Conservation (phyloP, 768 basidiomycete species). For the Mycena latifolia region DNA sequence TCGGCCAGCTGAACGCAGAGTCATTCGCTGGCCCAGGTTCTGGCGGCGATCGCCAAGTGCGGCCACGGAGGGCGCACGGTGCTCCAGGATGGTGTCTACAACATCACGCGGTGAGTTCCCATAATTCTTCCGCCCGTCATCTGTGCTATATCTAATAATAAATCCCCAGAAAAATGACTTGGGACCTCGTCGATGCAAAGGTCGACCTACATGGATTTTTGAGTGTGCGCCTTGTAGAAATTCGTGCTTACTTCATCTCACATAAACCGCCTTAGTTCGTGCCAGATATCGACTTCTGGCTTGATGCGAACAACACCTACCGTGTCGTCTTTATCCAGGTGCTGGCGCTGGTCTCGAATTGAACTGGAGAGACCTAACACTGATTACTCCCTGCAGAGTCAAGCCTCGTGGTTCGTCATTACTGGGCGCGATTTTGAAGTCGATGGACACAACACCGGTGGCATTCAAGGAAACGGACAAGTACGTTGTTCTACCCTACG, state of each 20-base stretch:
- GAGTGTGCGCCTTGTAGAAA: constrained; percentile 45
- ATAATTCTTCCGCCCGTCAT: neutral
- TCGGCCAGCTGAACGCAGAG: too few relatives aligned
- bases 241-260: neutral
- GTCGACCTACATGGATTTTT: constrained; percentile 45
- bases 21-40: constrained; percentile 38
- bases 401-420: constrained; percentile 75
- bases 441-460: constrained; percentile 67
- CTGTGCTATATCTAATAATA: neutral
- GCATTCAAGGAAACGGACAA: constrained; percentile 72
- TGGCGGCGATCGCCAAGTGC: constrained; percentile 49
- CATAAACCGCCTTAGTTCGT: constrained; percentile 52
- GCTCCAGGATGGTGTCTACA: constrained; percentile 49
- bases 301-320: constrained; percentile 66
- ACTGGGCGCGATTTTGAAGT: constrained; percentile 67
- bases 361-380: too few relatives aligned
- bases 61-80: constrained; percentile 49
- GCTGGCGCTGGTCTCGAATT: neutral
- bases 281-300: constrained; percentile 68
- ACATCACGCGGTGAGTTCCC: constrained; percentile 50
- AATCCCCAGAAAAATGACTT: constrained; percentile 52
- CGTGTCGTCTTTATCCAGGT: constrained; percentile 75
- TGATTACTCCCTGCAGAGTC: constrained; percentile 51
- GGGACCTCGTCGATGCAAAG: constrained; percentile 48
- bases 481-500: constrained; percentile 35